phyloP scores from a whole-genome alignment of 2,329 filamentous ascomycete species.

The Verticillium tricorpus region DNA sequence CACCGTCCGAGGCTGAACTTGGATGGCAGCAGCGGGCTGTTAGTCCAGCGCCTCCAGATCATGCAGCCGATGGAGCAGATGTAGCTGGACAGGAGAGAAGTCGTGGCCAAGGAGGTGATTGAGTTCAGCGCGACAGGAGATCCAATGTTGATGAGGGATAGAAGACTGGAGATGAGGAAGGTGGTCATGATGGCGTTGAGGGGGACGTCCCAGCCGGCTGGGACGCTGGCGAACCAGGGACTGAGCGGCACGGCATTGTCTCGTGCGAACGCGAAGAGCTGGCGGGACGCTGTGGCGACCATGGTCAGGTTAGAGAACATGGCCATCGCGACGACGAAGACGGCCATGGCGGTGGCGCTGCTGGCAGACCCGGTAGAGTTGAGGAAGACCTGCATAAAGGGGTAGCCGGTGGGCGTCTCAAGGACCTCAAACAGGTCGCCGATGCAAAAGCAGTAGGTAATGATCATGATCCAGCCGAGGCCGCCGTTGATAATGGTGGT shows the following conservation, averaged over 20 bases:
- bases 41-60: constrained; percentile 34
- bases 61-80: constrained; percentile 42
- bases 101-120: constrained; percentile 46
- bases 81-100: constrained; percentile 46
- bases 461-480: constrained; percentile 27
- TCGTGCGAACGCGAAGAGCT: constrained; percentile 26
- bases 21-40: constrained; percentile 11
- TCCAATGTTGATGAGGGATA: constrained; percentile 47
- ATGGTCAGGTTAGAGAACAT: constrained; percentile 20
- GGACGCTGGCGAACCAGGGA: constrained; percentile 19
- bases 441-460: constrained; percentile 28
- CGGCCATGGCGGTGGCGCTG: constrained; percentile 19
- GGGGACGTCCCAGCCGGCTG: constrained; percentile 6
- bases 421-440: constrained; percentile 20
- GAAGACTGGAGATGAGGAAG: constrained; percentile 36
- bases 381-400: constrained; percentile 23
- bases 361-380: constrained; percentile 15
- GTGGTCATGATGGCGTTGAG: constrained; percentile 21
- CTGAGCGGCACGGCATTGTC: constrained; percentile 22
- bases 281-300: constrained; percentile 23
- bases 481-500: constrained; percentile 25
- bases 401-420: constrained; percentile 17
- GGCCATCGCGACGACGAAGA: constrained; percentile 19
- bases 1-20: constrained; percentile 30
- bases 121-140: constrained; percentile 48